Evolutionary conservation across 305 asterid species (phyloP).

Genomic region (Solanum hybrid): DNA sequence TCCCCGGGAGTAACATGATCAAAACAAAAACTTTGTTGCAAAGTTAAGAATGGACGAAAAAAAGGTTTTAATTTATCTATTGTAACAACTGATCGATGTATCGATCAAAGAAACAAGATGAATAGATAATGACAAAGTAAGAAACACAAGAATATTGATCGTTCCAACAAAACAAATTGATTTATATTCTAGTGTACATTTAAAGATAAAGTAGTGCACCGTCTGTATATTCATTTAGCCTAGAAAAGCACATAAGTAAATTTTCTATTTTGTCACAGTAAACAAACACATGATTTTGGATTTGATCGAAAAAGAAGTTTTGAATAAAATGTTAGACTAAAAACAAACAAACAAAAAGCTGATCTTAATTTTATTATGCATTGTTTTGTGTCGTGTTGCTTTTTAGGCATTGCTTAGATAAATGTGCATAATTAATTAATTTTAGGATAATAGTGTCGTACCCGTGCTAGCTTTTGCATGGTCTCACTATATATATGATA

Average conservation of each 20-base stretch:
- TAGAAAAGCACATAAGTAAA: not conserved
- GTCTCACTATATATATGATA: not conserved
- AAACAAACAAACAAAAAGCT: not conserved
- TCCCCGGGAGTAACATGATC: not conserved
- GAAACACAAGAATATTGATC: not conserved
- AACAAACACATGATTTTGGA: constrained; percentile 1
- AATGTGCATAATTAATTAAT: not conserved
- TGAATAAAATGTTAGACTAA: not conserved
- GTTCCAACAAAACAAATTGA: not conserved
- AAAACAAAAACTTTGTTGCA: not conserved
- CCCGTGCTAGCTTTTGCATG: not conserved
- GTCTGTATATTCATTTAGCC: constrained; percentile 21
- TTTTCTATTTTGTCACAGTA: constrained; percentile 17
- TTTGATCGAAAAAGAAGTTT: constrained; percentile 3
- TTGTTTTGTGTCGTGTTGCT: not conserved
- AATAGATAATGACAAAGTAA: not conserved
- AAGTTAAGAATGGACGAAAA: not conserved
- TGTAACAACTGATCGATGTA: not conserved
- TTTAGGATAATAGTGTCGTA: not conserved
- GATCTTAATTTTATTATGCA: not conserved
- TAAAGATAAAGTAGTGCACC: constrained; percentile 24
- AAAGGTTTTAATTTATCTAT: not conserved
- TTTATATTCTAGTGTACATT: not conserved
- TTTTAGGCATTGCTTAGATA: not conserved
- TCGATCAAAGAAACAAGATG: not conserved